Conservation (phyloP, 192 early-diverging fungal species). For the Coemansia asiatica region DNA sequence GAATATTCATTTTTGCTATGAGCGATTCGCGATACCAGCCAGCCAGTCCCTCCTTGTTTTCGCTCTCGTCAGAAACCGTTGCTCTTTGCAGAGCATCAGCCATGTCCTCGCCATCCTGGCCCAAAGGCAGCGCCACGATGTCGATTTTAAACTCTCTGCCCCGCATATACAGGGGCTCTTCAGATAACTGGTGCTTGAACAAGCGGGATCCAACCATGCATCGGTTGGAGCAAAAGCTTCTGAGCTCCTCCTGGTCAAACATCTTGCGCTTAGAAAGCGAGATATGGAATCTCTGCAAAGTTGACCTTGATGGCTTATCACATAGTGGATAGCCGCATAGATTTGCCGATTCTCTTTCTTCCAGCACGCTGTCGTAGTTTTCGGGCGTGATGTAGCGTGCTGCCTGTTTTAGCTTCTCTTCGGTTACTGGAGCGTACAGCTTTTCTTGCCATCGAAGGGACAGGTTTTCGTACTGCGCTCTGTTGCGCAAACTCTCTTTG, state of each 20-base stretch:
- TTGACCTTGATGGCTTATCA: constrained; percentile 18
- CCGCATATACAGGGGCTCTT: constrained; percentile 74
- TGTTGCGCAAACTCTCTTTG: constrained; percentile 31
- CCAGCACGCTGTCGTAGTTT: constrained; percentile 68
- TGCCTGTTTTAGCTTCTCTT: constrained; percentile 31
- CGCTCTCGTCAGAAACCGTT: background rate
- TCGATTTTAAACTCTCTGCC: constrained; percentile 13
- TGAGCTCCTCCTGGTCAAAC: constrained; percentile 70
- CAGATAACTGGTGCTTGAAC: constrained; percentile 66
- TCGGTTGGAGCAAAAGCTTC: constrained; percentile 65
- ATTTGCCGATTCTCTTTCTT: constrained; percentile 67
- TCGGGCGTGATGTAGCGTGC: constrained; percentile 66
- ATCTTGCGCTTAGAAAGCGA: constrained; percentile 72
- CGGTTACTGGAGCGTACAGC: constrained; percentile 23
- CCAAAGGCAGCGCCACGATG: constrained; percentile 25
- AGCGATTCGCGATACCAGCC: constrained; percentile 35
- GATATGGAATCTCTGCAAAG: constrained; percentile 60
- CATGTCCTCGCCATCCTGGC: background rate
- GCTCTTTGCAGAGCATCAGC: background rate
- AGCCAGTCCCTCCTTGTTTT: background rate
- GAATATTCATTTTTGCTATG: constrained; percentile 40
- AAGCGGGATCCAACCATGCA: constrained; percentile 77
- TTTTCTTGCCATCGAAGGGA: constrained; percentile 50
- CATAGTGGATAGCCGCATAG: constrained; percentile 88
- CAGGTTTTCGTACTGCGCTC: constrained; percentile 34